These are phyloP conservation scores for Alnus glutinosa DNA, from an alignment of 306 rosid species.

Conservation along the genomic window DNA sequence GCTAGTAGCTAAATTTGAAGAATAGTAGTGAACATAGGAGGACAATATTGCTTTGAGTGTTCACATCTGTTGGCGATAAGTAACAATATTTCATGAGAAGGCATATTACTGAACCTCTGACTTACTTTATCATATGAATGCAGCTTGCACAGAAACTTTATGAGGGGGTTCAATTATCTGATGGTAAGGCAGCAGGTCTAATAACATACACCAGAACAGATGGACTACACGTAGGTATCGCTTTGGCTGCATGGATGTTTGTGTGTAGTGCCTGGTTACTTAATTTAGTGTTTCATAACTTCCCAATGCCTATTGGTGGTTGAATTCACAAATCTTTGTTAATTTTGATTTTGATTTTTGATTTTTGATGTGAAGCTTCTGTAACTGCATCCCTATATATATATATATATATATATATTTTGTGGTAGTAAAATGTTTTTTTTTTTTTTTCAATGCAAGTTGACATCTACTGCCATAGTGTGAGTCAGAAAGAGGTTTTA, in stretches of 20 bases:
- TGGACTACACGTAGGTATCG: slow-evolving; percentile 84
- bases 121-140: slow-evolving; percentile 33
- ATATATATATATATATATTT: too few relatives aligned
- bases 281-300: background rate
- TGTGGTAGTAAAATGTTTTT: too few relatives aligned
- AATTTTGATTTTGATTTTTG: background rate
- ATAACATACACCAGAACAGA: slow-evolving; percentile 91
- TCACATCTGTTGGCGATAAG: background rate
- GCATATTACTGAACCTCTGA: slow-evolving; percentile 12
- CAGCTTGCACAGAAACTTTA: slow-evolving; percentile 98
- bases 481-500: too few relatives aligned
- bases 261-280: background rate
- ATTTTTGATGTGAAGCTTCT: too few relatives aligned
- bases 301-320: background rate
- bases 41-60: slow-evolving; percentile 3
- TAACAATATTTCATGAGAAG: slow-evolving; percentile 1
- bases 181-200: slow-evolving; percentile 74
- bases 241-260: slow-evolving; percentile 44
- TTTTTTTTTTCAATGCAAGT: too few relatives aligned
- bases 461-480: too few relatives aligned
- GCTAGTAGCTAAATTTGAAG: background rate
- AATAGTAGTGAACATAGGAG: background rate
- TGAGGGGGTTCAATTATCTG: slow-evolving; percentile 85
- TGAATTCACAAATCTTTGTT: background rate
- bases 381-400: too few relatives aligned